Percentiles rank a stretch among this genome's conserved stretches.
Conservation (phyloP, 2,329 filamentous ascomycete species). For the Diaporthe ampelina region DNA sequence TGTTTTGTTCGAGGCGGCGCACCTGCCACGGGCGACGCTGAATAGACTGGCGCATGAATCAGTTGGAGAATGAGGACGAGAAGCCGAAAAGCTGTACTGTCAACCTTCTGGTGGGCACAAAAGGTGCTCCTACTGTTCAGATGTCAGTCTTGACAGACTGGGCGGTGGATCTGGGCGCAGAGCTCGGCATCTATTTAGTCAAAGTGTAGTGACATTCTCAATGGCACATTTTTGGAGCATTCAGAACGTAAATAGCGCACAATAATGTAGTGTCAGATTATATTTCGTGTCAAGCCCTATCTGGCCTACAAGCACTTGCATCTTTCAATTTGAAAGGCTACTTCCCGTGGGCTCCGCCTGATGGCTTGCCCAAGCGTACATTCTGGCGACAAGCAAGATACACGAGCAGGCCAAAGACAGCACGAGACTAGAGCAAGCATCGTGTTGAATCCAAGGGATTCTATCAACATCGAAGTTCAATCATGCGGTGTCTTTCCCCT, state of each 20-base stretch:
- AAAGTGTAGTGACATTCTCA: not conserved
- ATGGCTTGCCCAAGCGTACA: too few relatives aligned
- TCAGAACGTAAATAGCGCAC: too few relatives aligned
- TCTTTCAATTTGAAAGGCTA: not conserved
- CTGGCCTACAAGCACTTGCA: too few relatives aligned
- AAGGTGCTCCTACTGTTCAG: too few relatives aligned
- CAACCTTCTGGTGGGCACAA: too few relatives aligned
- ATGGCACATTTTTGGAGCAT: not conserved
- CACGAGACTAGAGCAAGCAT: not conserved
- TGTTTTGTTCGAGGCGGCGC: not conserved
- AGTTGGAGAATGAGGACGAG: not conserved
- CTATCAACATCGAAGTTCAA: not conserved
- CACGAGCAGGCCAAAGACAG: not conserved
- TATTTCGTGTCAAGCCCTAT: accelerated
- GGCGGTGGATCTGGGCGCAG: too few relatives aligned
- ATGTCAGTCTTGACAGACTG: too few relatives aligned
- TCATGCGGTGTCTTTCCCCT: not conserved
- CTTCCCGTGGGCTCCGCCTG: not conserved
- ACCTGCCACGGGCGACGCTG: not conserved
- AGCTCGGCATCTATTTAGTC: too few relatives aligned
- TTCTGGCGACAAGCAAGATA: not conserved
- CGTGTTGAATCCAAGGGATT: too few relatives aligned
- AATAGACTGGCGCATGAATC: not conserved
- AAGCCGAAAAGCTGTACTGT: not conserved
- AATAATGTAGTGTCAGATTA: not conserved